A percentile compares a stretch with the other conserved stretches of the same genome.
phyloP scores from a whole-genome alignment of 2,329 filamentous ascomycete genomes.

The Pseudogymnoascus sp. region DNA sequence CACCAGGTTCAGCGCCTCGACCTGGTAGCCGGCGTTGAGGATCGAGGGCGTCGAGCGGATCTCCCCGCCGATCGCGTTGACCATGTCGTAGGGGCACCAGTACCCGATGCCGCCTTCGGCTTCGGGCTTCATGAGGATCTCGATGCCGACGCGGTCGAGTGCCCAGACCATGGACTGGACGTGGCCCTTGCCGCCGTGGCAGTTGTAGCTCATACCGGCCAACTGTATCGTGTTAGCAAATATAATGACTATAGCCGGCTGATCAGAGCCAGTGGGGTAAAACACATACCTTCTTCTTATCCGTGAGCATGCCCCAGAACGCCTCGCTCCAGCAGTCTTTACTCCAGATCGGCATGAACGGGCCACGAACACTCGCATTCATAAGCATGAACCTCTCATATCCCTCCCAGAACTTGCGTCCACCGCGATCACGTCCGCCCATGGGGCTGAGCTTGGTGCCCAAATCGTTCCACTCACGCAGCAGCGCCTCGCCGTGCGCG shows the following conservation, averaged over 20 bases:
- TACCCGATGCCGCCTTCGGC: constrained; percentile 2
- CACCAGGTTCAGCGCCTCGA: constrained; percentile 3
- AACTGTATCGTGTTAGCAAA: neutral
- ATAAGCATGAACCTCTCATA: constrained; percentile 11
- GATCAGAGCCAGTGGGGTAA: neutral
- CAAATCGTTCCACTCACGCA: neutral
- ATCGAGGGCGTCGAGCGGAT: neutral
- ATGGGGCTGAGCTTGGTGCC: constrained; percentile 4
- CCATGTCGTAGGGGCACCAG: constrained; percentile 8
- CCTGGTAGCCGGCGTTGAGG: neutral
- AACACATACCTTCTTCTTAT: constrained; percentile 13
- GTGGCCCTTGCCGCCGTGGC: constrained; percentile 6
- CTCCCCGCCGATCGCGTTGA: neutral
- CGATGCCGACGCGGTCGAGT: constrained; percentile 26
- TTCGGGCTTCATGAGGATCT: constrained; percentile 27
- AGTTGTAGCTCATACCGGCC: constrained; percentile 24
- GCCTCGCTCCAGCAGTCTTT: constrained; percentile 10
- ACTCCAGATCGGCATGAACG: constrained; percentile 10
- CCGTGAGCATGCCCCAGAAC: constrained; percentile 1
- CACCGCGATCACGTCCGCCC: neutral
- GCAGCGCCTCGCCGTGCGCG: constrained; percentile 1
- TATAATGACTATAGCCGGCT: neutral
- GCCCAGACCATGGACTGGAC: constrained; percentile 9
- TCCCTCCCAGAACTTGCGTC: constrained; percentile 21
- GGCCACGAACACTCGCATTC: constrained; percentile 9